phyloP scores from a whole-genome alignment of 176 grass and related monocot genomes.

The Oryza brachyantha region DNA sequence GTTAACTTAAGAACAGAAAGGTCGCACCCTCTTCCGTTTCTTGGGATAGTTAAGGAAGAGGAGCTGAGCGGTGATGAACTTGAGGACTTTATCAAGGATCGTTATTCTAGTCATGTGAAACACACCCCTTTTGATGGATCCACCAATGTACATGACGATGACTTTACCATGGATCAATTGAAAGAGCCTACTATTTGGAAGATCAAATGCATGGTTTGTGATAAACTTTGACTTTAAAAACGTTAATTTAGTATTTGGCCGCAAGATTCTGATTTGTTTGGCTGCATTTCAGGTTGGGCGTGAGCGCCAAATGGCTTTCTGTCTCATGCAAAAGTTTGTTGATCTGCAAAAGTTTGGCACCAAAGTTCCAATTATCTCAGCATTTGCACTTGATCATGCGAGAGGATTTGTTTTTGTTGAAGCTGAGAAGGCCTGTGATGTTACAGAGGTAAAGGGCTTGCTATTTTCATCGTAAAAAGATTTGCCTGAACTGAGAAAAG shows the following conservation, averaged over 20 bases:
- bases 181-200: constrained; percentile 81
- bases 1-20: constrained; percentile 47
- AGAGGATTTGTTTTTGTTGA: constrained; percentile 94
- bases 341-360: constrained; percentile 65
- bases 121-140: constrained; percentile 48
- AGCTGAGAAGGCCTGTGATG: constrained; percentile 87
- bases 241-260: not conserved
- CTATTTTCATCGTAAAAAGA: constrained; percentile 6
- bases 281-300: constrained; percentile 66
- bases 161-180: constrained; percentile 34
- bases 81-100: constrained; percentile 71
- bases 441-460: constrained; percentile 69
- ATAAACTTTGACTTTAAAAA: constrained; percentile 8
- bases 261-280: constrained; percentile 23
- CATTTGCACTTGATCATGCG: constrained; percentile 89
- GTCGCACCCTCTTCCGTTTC: constrained; percentile 75
- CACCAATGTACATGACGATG: constrained; percentile 45
- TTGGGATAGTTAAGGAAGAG: constrained; percentile 85
- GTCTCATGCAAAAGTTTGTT: constrained; percentile 96
- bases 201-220: constrained; percentile 88
- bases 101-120: constrained; percentile 57
- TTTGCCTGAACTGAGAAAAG: not conserved
- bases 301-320: constrained; percentile 83
- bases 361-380: constrained; percentile 79
- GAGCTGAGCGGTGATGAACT: constrained; percentile 89